These are phyloP conservation scores for Tylopilus vinaceipallidus DNA, from an alignment of 768 basidiomycete species.

Conservation along the genomic window DNA sequence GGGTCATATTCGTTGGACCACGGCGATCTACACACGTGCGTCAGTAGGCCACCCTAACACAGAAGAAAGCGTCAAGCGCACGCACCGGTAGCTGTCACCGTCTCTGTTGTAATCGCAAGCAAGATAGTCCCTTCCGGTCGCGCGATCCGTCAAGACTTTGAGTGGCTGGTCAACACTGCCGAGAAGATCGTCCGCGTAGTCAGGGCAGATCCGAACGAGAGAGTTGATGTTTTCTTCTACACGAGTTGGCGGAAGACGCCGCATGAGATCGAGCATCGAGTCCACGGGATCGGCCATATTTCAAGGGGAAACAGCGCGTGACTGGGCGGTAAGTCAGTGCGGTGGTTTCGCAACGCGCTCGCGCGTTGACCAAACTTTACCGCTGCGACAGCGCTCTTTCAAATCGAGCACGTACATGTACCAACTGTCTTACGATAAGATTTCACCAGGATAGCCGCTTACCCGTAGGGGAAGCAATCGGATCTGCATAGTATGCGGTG, in stretches of 20 bases:
- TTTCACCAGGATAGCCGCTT: too few species aligned
- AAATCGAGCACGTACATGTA: conserved; percentile 11
- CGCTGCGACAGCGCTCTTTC: background rate
- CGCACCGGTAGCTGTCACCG: conserved; percentile 80
- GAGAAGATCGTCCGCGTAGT: conserved; percentile 92
- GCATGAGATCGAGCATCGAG: conserved; percentile 93
- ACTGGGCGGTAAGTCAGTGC: background rate
- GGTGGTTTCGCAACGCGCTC: background rate
- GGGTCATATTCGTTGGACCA: conserved; percentile 98
- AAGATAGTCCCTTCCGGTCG: conserved; percentile 85
- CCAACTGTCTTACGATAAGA: too few species aligned
- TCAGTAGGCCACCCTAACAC: too few species aligned
- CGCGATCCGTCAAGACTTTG: conserved; percentile 73
- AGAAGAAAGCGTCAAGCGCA: background rate
- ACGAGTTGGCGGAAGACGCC: conserved; percentile 89
- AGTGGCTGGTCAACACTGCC: conserved; percentile 95
- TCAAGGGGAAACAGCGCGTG: background rate
- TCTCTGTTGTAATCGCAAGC: conserved; percentile 93
- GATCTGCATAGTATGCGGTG: too few species aligned
- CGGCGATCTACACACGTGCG: conserved; percentile 66
- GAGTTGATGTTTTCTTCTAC: conserved; percentile 85
- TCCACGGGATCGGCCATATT: conserved; percentile 78
- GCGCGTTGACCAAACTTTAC: background rate
- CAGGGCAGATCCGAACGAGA: conserved; percentile 82
- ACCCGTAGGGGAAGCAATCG: too few species aligned